phyloP scores from a whole-genome alignment of 345 rosid genomes.

The Gossypioides kirkii region DNA sequence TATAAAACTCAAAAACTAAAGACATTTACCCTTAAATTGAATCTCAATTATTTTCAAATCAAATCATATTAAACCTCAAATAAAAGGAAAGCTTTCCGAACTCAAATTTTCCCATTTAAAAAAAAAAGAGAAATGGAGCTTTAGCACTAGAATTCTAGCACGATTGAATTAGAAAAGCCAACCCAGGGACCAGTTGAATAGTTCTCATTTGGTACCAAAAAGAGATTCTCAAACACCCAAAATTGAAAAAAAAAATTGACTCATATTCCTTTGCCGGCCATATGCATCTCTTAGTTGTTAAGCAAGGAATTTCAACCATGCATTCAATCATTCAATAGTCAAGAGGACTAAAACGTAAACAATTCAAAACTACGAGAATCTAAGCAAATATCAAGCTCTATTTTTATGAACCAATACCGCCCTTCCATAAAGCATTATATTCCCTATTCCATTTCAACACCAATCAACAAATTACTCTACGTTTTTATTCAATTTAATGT shows the following conservation, averaged over 20 bases:
- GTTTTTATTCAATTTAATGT: too few species aligned
- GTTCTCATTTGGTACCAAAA: background rate
- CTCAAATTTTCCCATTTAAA: too few species aligned
- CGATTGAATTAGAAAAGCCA: too few species aligned
- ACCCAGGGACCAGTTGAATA: background rate
- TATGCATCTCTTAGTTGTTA: constrained; percentile 1
- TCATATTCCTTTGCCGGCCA: background rate
- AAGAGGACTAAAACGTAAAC: background rate
- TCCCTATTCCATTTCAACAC: background rate
- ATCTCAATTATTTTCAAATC: too few species aligned
- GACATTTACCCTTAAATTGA: too few species aligned
- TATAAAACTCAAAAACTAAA: too few species aligned
- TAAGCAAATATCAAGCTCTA: background rate
- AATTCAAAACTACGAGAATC: too few species aligned
- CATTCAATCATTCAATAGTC: background rate
- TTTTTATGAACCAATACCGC: background rate
- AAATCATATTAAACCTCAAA: too few species aligned
- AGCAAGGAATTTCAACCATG: constrained; percentile 10
- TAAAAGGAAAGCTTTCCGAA: too few species aligned
- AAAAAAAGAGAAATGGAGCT: too few species aligned
- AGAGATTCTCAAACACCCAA: background rate
- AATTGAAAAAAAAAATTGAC: background rate
- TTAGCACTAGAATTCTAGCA: too few species aligned
- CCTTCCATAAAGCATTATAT: background rate
- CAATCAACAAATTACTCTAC: background rate